These are phyloP conservation scores for Candida sojae DNA, from an alignment of 1,139 yeast species.

Conservation along the genomic window DNA sequence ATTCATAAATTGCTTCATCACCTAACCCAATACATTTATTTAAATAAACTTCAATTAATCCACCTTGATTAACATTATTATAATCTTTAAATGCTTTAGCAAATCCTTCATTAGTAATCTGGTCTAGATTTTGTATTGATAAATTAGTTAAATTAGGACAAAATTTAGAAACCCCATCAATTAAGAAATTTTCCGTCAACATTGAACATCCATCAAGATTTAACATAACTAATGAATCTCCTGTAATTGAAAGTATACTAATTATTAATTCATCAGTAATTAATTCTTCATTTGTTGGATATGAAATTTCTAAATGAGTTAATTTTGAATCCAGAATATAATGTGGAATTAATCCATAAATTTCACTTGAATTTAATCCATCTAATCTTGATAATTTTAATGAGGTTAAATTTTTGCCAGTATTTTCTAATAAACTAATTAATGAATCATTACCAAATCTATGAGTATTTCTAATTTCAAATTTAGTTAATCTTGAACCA, in stretches of 20 bases:
- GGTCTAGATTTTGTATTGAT: conserved; percentile 57
- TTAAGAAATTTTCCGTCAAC: conserved; percentile 64
- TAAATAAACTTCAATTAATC: conserved; percentile 61
- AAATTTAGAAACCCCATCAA: conserved; percentile 60
- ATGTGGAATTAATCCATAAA: conserved; percentile 68
- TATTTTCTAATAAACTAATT: conserved; percentile 59
- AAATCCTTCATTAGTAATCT: conserved; percentile 67
- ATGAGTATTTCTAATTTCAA: conserved; percentile 80
- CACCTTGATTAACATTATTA: conserved; percentile 50
- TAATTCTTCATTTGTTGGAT: conserved; percentile 65
- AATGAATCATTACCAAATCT: conserved; percentile 72
- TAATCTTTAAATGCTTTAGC: conserved; percentile 48
- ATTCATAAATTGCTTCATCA: conserved; percentile 60
- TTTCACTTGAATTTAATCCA: conserved; percentile 59
- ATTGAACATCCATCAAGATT: conserved; percentile 72
- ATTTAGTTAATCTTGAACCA: conserved; percentile 28
- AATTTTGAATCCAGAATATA: conserved; percentile 50
- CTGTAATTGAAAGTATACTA: conserved; percentile 62
- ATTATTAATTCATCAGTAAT: conserved; percentile 71
- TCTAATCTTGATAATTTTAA: conserved; percentile 65
- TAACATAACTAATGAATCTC: conserved; percentile 59
- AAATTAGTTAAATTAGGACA: conserved; percentile 56
- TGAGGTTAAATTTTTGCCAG: conserved; percentile 55
- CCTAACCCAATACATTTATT: conserved; percentile 67
- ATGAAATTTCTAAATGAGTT: conserved; percentile 63